Base-by-base conservation (phyloP, 495 filamentous ascomycete species). In the Platismatia glauca region DNA sequence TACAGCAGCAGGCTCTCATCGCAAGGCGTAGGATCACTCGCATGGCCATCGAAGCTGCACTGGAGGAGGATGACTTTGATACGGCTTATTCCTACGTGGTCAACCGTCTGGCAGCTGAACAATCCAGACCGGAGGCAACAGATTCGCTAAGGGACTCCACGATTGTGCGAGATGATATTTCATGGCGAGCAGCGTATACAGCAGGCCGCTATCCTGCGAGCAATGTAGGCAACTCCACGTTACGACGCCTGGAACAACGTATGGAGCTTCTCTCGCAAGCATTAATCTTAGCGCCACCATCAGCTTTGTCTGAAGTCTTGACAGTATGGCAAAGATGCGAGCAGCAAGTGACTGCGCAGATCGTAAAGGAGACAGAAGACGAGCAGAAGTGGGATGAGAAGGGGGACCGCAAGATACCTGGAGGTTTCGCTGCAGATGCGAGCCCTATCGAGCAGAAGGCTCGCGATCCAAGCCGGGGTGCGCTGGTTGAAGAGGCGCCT, bases 31-130 rank as follows among this genome's bases (percentile, higher is more conserved):
- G 91, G 57, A 86, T 98, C 58, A 88, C 85, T 37, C 87, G 87
- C 58, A 90, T 96, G 83, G 92, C 93, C 67, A 87, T 97, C 50
- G 86, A 93, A 67, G 86, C 91, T 7, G 90, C 93, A 35, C 82
- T 97, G 1, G 76, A 79, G 7, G 89, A 92, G 71, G 84, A 94
- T 68, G 94, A 98, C 69, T 97, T 97, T 66, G 93, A 95, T 66
- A 97, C 95, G 1, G 95, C 95, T 29, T 97, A 97, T 74, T 95
- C 91, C 16, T 96, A 94, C 74, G 88, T 96, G 39, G 83, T 95
- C 63, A 96, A 78, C 34, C 79, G 82, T 3, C 76, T 85, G 24
- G 75, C 78, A 22, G 77, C 77, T 11, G 71, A 71, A 27, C 46
- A 44, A 29, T 27, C 48, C 16, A 59, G 35, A 22, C 74, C 34